Base-by-base conservation (phyloP, 805 yeast species). In the Ogataea parapolymorpha region DNA sequence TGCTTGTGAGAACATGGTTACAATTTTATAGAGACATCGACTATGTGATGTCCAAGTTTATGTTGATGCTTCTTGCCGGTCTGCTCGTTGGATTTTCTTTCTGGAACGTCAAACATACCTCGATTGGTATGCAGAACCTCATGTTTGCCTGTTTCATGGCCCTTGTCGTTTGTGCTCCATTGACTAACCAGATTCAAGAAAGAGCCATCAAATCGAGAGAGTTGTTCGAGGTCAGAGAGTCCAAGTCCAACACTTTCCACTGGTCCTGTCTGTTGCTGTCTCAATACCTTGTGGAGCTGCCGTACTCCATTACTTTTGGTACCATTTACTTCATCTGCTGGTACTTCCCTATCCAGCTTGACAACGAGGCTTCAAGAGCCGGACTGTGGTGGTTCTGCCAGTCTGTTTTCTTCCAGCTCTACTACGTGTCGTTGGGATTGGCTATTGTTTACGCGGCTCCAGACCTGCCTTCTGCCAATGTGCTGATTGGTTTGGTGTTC, bases 181-280 rank as follows among this genome's bases (percentile, higher is more conserved):
- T 79, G 38, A 72, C 79, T 37, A 79, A 82, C 55, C 88, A 82
- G 63, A 73, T 80, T 48, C 84, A 80, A 54, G 78, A 71, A 20
- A 71, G 73, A 41, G 82, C 82, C 18, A 70, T 76, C 32, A 66
- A 63, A 14, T 69, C 80, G 15, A 72, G 89, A 54, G 82, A 78
- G 42, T 58, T 82, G 29, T 84, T 65, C 54, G 90, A 83, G 59
- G 85, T 76, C 11, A 72, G 91, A 54, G 91, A 84, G 56, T 70
- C 78, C 15, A 74, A 79, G 44, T 79, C 86, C 4, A 82, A 82
- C 55, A 84, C 85, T 29, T 84, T 79, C 66, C 83, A 80, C 53
- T 84, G 90, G 90, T 67, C 79, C 20, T 61, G 74, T 29, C 60
- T 84, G 61, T 54, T 81, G 35, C 36, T 80, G 14, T 61, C 82